Conservation (phyloP, 2,329 filamentous ascomycete genomes). For the Sordariomycetes sp. region DNA sequence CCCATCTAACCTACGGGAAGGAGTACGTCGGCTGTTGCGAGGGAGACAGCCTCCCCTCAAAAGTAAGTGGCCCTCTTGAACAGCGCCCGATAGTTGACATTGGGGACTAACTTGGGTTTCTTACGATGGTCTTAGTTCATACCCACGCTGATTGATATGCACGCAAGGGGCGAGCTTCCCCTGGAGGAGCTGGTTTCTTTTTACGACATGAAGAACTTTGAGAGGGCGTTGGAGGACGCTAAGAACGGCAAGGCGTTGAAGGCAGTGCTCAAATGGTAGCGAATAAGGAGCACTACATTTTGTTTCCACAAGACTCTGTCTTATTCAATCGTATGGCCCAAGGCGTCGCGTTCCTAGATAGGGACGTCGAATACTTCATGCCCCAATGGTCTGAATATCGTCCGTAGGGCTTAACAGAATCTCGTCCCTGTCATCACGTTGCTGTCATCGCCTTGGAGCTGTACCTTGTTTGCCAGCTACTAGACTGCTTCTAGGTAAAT, state of each 20-base stretch:
- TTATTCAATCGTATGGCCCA: no score
- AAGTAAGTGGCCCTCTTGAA: conserved; percentile 9
- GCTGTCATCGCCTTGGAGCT: no score
- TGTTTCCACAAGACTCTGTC: no score
- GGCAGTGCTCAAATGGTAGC: conserved; percentile 19
- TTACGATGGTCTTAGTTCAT: conserved; percentile 15
- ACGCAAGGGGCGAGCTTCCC: conserved; percentile 20
- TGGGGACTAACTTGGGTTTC: neutral
- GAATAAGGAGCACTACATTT: neutral
- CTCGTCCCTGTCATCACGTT: no score
- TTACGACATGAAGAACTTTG: conserved; percentile 18
- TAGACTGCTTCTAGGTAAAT: no score
- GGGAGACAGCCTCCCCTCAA: conserved; percentile 13
- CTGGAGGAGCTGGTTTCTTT: conserved; percentile 19
- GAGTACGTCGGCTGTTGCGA: conserved; percentile 17
- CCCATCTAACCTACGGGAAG: conserved; percentile 14
- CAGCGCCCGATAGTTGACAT: neutral
- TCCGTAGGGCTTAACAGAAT: no score
- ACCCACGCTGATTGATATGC: conserved; percentile 20
- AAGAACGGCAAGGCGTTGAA: conserved; percentile 19
- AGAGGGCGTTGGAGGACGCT: conserved; percentile 17
- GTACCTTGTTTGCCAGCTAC: no score
- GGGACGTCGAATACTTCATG: no score
- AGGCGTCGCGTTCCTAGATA: no score
- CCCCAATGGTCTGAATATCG: no score